Evolutionary conservation across 257 asterid genomes (phyloP), one percentile per base, ranked within the genome.

Genomic region (Solanum corneliomulleri): DNA sequence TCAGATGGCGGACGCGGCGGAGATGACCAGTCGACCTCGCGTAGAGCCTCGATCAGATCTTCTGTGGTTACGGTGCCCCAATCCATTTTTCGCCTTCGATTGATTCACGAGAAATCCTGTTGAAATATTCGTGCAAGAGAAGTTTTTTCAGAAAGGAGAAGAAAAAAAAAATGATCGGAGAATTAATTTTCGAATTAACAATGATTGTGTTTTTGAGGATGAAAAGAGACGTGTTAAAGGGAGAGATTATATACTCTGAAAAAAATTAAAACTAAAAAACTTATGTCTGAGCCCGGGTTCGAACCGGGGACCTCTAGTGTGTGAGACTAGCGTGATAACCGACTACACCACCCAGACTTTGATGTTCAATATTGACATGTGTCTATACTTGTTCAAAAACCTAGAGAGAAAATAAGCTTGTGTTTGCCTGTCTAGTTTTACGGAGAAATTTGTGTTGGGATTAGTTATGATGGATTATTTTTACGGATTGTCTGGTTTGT

Each of bases 241-340:
- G 18, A 3, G 27, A 0, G 5, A 49, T 4, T 35, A 29, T 60
- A 83, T 3, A 58, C 10, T 6, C 3, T 1, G 16, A 11, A 12
- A 27, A 83, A 66, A 47, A 10, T 15, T 49, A 49, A 49, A 5
- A 47, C 5, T 49, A 52, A 52, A 8, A 41, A 8, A 2, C 0
- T 7, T 37, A 37, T 92, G 92, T 95, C 96, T 97, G 95, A 97
- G 98, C 96, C 98, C 97, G 97, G 99, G 97, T 93, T 96, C 98
- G 95, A 97, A 97, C 98, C 95, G 97, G 99, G 99, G 98, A 96
- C 98, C 98, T 95, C 98, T 97, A 95, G 98, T 92, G 99, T 97
- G 99, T 96, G 98, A 97, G 98, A 96, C 99, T 95, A 97, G 97
- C 98, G 98, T 97, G 99, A 96, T 96, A 96, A 95, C 99, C 97